Evolutionary conservation across 768 basidiomycete genomes (phyloP), one percentile per base, ranked within the genome.

Genomic region (Sarcodon sp.): DNA sequence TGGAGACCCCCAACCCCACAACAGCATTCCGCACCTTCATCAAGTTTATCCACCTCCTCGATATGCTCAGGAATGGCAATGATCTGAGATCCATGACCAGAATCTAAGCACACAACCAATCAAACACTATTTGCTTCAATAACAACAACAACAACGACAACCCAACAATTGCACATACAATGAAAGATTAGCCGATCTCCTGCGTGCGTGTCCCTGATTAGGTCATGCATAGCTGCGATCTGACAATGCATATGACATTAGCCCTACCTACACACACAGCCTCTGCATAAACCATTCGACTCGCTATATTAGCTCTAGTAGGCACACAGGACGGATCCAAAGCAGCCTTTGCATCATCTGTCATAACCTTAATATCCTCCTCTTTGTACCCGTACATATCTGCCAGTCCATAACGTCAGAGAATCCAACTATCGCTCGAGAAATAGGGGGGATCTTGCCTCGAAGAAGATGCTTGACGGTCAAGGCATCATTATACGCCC

Each of bases 171-270:
- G 12, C 4, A 18, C 70, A 48, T 47, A 79, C 77, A 80, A 41
- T 77, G 76, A 49, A 80, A 77, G 51, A 79, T 73, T 52, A 77
- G 73, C 1, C 58, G 68, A 50, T 79, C 79, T 0, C 72, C 72
- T 3, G 68, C 51, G n/a, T 64, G 58, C 6, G 69, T 70, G 33
- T 59, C 72, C 32, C 59, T 51, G 0, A 77, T 71, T 6, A 80
- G 61, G 2, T 64, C 62, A 0, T 61, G 50, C 46, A 78, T 71
- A 34, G 71, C 69, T 7, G 53, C 54, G 16, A 66, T 54, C 76
- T 78, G 49, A 12, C 9, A 43, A 11, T 31, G 44, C 7, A 27
- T 27, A 32, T 43, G 34, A 27, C 34, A 4, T 1, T n/a, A 38
- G 13, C 8, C 15, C 44, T n/a, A 47, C 44, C 16, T n/a, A 3